Evolutionary conservation across 108 stramenopile species (phyloP).

Genomic region (Conticribra weissflogii): DNA sequence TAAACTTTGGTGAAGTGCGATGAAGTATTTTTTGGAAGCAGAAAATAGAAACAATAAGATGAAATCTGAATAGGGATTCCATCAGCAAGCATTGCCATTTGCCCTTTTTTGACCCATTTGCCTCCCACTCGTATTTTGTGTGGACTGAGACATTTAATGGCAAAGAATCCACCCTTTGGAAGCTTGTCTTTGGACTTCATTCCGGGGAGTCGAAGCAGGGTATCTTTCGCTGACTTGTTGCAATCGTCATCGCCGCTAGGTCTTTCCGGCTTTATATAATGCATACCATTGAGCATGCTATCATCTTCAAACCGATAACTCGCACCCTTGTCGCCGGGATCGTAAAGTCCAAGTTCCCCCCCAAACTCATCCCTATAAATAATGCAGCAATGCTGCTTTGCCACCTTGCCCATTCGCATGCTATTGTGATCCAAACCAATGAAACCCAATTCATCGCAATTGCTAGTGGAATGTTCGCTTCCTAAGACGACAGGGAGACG

Average conservation of each 20-base stretch:
- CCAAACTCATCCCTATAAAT: slow-evolving; percentile 21
- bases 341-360: slow-evolving; percentile 13
- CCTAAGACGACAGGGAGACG: slow-evolving; percentile 14
- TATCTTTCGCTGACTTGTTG: not conserved
- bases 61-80: slow-evolving; percentile 20
- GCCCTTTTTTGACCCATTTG: slow-evolving; percentile 9
- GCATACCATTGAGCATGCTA: slow-evolving; percentile 1
- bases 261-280: not conserved
- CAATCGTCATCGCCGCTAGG: not conserved
- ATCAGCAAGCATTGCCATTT: slow-evolving; percentile 14
- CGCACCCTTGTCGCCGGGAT: not conserved
- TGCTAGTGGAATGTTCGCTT: slow-evolving; percentile 10
- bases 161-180: slow-evolving; percentile 22
- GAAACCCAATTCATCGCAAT: slow-evolving; percentile 3
- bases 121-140: slow-evolving; percentile 18
- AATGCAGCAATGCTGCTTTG: slow-evolving; percentile 12
- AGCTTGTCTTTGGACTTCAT: slow-evolving; percentile 8
- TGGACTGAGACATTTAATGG: slow-evolving; percentile 18
- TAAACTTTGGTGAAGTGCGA: not conserved
- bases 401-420: slow-evolving; percentile 2
- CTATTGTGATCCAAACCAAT: slow-evolving; percentile 1
- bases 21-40: slow-evolving; percentile 16
- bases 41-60: slow-evolving; percentile 20
- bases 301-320: not conserved
- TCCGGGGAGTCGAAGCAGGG: not conserved